Conservation (phyloP, 2,329 filamentous ascomycete genomes). For the Byssothecium circinans region DNA sequence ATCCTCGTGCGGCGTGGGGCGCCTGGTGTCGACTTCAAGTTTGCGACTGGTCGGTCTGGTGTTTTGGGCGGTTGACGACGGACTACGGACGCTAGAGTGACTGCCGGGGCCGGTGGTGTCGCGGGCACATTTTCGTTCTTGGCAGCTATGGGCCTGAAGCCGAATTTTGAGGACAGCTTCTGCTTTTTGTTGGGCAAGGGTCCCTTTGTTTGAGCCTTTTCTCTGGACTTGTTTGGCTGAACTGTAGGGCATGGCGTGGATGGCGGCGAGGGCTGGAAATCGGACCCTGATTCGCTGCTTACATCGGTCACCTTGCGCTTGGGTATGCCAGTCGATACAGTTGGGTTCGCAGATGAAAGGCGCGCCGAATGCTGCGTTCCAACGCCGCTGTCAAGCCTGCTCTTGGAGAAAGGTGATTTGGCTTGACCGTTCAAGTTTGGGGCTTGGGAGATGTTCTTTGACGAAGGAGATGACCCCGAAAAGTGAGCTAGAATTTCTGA, state of each 20-base stretch:
- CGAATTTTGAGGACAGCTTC: slow-evolving; percentile 4
- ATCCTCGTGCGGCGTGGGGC: not conserved
- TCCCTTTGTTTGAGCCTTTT: not conserved
- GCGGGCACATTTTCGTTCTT: not conserved
- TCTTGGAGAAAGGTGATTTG: no score
- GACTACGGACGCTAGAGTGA: no score
- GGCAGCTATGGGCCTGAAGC: slow-evolving; percentile 7
- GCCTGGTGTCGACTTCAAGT: no score
- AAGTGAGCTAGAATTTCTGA: no score
- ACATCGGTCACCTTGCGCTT: slow-evolving; percentile 9
- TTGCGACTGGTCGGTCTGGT: no score
- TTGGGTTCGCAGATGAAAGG: not conserved
- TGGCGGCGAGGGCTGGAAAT: slow-evolving; percentile 9
- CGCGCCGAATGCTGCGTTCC: not conserved
- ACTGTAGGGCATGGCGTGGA: slow-evolving; percentile 1
- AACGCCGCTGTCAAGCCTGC: not conserved
- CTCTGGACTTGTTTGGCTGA: not conserved
- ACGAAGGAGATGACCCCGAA: no score
- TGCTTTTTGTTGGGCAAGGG: not conserved
- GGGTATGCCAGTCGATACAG: not conserved
- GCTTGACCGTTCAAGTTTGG: no score
- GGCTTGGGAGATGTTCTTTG: no score
- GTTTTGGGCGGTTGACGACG: no score
- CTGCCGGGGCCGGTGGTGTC: not conserved
- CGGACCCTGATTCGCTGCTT: slow-evolving; percentile 12